These are phyloP conservation scores for Inga leiocalycina DNA, from an alignment of 306 rosid species.

Conservation along the genomic window DNA sequence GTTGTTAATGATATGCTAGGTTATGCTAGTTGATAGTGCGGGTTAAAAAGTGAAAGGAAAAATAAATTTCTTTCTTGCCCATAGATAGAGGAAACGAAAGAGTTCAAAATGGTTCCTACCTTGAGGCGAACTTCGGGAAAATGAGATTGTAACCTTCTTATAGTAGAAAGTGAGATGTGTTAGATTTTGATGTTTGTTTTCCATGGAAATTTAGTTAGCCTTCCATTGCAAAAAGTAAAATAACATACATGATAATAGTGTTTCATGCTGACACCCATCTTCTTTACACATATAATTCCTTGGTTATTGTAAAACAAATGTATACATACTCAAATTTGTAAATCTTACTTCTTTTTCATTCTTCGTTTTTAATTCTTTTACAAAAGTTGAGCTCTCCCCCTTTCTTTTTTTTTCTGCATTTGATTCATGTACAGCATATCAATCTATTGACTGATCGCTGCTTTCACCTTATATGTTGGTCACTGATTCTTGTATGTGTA, in stretches of 20 bases:
- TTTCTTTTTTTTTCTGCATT: background rate
- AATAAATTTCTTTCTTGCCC: slow-evolving; percentile 5
- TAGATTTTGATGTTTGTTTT: slow-evolving; percentile 13
- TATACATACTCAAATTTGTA: background rate
- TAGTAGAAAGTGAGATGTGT: slow-evolving; percentile 1
- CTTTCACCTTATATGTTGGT: background rate
- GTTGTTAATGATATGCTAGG: slow-evolving; percentile 19
- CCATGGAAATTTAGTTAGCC: background rate
- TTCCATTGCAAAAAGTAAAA: slow-evolving; percentile 4
- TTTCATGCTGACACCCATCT: background rate
- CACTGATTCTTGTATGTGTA: background rate
- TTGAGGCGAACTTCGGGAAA: background rate
- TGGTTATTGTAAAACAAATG: slow-evolving; percentile 9
- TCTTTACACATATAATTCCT: background rate
- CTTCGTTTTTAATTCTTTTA: background rate
- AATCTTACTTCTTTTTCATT: slow-evolving; percentile 1
- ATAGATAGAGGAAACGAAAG: slow-evolving; percentile 7
- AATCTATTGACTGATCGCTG: background rate
- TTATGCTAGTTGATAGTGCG: slow-evolving; percentile 6
- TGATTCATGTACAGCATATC: background rate
- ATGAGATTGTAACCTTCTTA: background rate
- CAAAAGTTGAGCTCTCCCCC: background rate
- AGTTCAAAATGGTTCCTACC: slow-evolving; percentile 7
- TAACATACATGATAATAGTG: background rate
- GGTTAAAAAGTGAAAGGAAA: slow-evolving; percentile 30